phyloP scores from a whole-genome alignment of 2,329 filamentous ascomycete species.

The Bipolaris cookei region DNA sequence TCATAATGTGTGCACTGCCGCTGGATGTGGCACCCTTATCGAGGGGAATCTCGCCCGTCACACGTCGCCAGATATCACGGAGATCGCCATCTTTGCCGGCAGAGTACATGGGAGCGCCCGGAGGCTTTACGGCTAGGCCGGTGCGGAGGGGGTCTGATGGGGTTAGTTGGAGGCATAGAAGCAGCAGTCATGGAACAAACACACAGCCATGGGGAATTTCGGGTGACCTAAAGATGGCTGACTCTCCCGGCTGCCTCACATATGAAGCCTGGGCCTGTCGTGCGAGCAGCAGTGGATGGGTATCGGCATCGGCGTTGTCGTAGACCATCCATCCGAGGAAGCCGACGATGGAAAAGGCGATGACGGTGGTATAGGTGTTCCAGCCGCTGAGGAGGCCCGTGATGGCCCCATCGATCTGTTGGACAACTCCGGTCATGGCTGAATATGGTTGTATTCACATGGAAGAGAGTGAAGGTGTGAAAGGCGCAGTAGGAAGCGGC shows the following conservation, averaged over 20 bases:
- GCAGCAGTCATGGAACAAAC: neutral
- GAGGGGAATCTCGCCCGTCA: constrained; percentile 67
- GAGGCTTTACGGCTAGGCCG: constrained; percentile 73
- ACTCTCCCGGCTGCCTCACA: constrained; percentile 83
- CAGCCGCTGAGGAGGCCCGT: constrained; percentile 76
- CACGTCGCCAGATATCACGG: constrained; percentile 85
- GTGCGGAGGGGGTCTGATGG: constrained; percentile 45
- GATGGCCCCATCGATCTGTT: constrained; percentile 74
- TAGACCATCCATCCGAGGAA: constrained; percentile 75
- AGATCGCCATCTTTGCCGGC: constrained; percentile 86
- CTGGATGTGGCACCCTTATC: constrained; percentile 68
- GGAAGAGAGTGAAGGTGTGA: neutral
- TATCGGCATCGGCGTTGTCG: constrained; percentile 80
- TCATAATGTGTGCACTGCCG: constrained; percentile 74
- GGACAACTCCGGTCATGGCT: constrained; percentile 57
- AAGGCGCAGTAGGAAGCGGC: constrained; percentile 4
- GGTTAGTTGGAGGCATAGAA: constrained; percentile 26
- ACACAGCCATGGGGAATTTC: constrained; percentile 78
- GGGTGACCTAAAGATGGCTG: constrained; percentile 82
- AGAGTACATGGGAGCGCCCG: constrained; percentile 81
- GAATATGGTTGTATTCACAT: constrained; percentile 12
- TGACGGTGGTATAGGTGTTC: constrained; percentile 78
- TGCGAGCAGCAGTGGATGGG: constrained; percentile 87
- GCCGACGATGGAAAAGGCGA: constrained; percentile 70
- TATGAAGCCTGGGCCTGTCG: constrained; percentile 80